Conservation (phyloP, 108 stramenopile genomes). For the Cylindrotheca closterium region DNA sequence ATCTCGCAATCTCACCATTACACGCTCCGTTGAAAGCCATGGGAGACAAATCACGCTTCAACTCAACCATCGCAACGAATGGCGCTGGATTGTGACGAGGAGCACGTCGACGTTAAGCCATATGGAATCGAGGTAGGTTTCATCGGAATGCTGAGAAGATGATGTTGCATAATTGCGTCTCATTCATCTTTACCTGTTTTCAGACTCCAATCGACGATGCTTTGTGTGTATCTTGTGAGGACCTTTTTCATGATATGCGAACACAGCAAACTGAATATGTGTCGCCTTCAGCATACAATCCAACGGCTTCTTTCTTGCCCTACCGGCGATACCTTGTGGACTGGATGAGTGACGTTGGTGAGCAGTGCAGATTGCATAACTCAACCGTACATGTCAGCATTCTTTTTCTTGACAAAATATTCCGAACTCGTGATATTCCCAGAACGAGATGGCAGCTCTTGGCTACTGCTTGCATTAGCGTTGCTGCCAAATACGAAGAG, state of each 20-base stretch:
- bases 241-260: conserved; percentile 79
- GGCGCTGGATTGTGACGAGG: conserved; percentile 30
- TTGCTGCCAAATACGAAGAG: conserved; percentile 91
- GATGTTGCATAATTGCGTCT: background rate
- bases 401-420: conserved; percentile 86
- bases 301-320: conserved; percentile 77
- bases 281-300: conserved; percentile 60
- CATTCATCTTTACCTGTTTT: background rate
- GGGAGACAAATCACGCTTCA: conserved; percentile 41
- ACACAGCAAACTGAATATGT: conserved; percentile 81
- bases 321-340: conserved; percentile 89
- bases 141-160: background rate
- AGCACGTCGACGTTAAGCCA: conserved; percentile 48
- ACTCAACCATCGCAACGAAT: conserved; percentile 38
- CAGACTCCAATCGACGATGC: conserved; percentile 62
- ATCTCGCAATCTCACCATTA: too few relatives aligned
- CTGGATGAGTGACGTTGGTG: conserved; percentile 92
- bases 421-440: conserved; percentile 66
- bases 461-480: conserved; percentile 88
- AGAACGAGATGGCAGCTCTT: conserved; percentile 87
- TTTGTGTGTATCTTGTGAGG: conserved; percentile 65
- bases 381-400: conserved; percentile 84
- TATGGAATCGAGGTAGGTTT: conserved; percentile 72
- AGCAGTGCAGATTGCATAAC: conserved; percentile 78
- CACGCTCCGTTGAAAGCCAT: conserved; percentile 39